Conservation (phyloP, 2,329 filamentous ascomycete species). For the Drechslerella coelobrocha region DNA sequence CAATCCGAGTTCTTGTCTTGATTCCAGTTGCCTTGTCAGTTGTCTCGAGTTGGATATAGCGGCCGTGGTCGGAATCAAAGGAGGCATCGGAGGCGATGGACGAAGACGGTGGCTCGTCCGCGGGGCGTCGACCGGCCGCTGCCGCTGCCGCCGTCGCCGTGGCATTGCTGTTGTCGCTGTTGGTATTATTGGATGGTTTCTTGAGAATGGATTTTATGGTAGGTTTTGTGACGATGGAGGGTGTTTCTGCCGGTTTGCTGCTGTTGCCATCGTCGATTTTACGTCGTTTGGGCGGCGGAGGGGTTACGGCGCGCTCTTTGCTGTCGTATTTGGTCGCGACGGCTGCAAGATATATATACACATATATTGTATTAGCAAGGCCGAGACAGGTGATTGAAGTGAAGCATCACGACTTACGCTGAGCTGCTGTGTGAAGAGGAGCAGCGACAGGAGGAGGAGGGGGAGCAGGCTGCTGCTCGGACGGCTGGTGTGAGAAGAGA, state of each 20-base stretch:
- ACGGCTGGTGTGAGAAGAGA: slow-evolving; percentile 41
- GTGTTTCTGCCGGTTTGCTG: slow-evolving; percentile 36
- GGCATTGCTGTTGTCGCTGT: not conserved
- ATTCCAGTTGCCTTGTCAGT: slow-evolving; percentile 25
- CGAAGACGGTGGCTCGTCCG: not conserved
- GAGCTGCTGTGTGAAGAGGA: not conserved
- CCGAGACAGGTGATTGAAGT: not conserved
- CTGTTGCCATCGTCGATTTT: slow-evolving; percentile 26
- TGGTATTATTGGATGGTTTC: slow-evolving; percentile 17
- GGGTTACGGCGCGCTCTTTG: slow-evolving; percentile 35
- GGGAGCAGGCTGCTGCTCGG: slow-evolving; percentile 5
- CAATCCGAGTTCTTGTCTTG: slow-evolving; percentile 24
- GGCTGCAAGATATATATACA: not conserved
- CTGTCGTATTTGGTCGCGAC: slow-evolving; percentile 5
- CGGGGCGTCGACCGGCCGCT: not conserved
- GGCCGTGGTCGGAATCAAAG: slow-evolving; percentile 18
- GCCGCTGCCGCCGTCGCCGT: not conserved
- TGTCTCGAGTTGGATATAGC: too few species aligned
- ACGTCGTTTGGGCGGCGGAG: slow-evolving; percentile 36
- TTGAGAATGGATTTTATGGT: slow-evolving; percentile 48
- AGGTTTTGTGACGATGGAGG: slow-evolving; percentile 28
- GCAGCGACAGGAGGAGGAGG: not conserved
- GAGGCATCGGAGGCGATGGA: slow-evolving; percentile 13
- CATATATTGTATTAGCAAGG: not conserved
- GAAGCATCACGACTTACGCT: slow-evolving; percentile 5